Evolutionary conservation across 352 stramenopile species (phyloP), one percentile per base, ranked within the genome.

Genomic region (Achlya hypogyna): DNA sequence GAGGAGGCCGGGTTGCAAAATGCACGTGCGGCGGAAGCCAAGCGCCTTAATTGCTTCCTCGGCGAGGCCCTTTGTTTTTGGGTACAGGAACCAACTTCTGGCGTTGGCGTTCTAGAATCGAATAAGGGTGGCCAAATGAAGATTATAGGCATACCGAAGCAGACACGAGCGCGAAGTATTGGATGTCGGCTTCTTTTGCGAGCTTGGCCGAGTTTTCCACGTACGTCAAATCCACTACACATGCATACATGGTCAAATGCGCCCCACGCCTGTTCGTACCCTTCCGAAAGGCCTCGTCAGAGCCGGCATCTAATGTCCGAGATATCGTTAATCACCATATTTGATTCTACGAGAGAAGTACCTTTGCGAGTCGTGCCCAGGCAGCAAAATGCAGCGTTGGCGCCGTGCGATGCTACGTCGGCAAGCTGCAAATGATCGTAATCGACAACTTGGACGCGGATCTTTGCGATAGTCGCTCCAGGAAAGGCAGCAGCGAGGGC

Each of bases 41-140:
- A 90, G 66, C 14, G 72, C 69, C 67, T 75, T 74, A 64, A 92
- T 77, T 43, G 75, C 83, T n/a, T 84, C 78, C 68, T 89, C 81
- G 16, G 75, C 78, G 65, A 90, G 76, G 25, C 79, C 83, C 74
- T 92, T 92, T 5, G 81, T 90, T 71, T 88, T 71, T 9, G 78
- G 76, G 71, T 90, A 92, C 63, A 90, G 69, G 63, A 90, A 86
- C 83, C 83, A 92, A 56, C 79, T 88, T 71, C 78, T 73, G 72
- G 86, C 87, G 67, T 86, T 82, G 12, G 80, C 75, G 14, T 71
- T 70, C 64, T 88, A 66, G n/a, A n/a, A n/a, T 2, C 28, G 49
- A 31, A 43, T 64, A 63, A 42, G 18, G 6, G 32, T 20, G 59
- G 9, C 12, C 40, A 12, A 18, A 65, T 23, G 23, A 35, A 52